A percentile compares a stretch with the other conserved stretches of the same genome.
Conservation (phyloP, 2,329 filamentous ascomycete genomes). For the Talaromyces sp. region DNA sequence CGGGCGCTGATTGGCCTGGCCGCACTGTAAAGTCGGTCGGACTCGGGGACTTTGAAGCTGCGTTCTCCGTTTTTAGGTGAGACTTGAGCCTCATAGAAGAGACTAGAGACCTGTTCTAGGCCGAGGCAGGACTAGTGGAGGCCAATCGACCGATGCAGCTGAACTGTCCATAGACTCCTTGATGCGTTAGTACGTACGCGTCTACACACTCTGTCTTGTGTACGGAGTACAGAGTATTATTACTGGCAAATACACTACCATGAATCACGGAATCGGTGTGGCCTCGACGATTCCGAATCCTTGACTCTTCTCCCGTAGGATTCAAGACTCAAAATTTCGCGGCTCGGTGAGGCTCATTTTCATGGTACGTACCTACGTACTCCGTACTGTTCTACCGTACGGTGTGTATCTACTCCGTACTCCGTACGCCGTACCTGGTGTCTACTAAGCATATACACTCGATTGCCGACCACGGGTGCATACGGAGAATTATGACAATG, state of each 20-base stretch:
- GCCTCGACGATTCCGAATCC: not conserved
- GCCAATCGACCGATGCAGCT: not conserved
- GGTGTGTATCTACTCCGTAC: too few species aligned
- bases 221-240: too few species aligned
- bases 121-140: not conserved
- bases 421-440: too few species aligned
- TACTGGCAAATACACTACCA: too few species aligned
- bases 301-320: not conserved
- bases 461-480: too few species aligned
- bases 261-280: not conserved
- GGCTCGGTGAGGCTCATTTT: not conserved
- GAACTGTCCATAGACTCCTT: too few species aligned
- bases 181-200: too few species aligned
- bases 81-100: not conserved
- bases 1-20: not conserved
- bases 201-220: too few species aligned
- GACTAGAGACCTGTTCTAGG: not conserved
- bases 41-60: not conserved
- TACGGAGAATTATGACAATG: too few species aligned
- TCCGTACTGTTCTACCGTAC: too few species aligned
- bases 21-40: not conserved
- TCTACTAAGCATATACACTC: too few species aligned
- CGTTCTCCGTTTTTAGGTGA: not conserved
- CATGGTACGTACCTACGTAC: not conserved
- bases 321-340: not conserved